Conservation (phyloP, 306 rosid species). For the Delonix regia region DNA sequence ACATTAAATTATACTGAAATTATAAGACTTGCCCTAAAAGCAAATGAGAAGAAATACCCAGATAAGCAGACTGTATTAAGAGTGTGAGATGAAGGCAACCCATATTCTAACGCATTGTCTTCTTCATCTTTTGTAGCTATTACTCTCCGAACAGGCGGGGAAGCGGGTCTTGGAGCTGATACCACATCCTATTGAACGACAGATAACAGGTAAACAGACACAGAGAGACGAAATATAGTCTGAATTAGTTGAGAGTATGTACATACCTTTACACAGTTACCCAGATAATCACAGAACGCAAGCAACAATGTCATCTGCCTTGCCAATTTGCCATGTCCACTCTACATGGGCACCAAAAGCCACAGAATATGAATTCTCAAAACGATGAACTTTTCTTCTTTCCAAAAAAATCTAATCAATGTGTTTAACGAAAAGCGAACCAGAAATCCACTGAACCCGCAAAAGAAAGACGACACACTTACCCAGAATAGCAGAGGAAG, state of each 20-base stretch:
- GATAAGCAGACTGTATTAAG: slow-evolving; percentile 94
- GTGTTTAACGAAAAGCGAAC: background rate
- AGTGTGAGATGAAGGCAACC: slow-evolving; percentile 96
- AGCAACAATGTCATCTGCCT: slow-evolving; percentile 94
- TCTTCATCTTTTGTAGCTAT: slow-evolving; percentile 91
- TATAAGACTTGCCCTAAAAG: slow-evolving; percentile 17
- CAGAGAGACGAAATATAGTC: background rate
- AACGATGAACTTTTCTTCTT: too few species aligned
- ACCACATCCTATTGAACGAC: slow-evolving; percentile 66
- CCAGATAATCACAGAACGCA: slow-evolving; percentile 90
- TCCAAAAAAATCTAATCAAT: background rate
- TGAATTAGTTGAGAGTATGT: slow-evolving; percentile 17
- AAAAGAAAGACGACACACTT: slow-evolving; percentile 6
- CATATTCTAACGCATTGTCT: slow-evolving; percentile 93
- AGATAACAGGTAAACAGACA: slow-evolving; percentile 13
- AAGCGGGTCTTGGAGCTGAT: slow-evolving; percentile 95
- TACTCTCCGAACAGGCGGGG: slow-evolving; percentile 87
- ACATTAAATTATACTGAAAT: background rate
- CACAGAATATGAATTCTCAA: slow-evolving; percentile 2
- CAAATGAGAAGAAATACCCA: slow-evolving; percentile 61
- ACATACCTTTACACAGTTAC: slow-evolving; percentile 81
- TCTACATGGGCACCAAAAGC: slow-evolving; percentile 55
- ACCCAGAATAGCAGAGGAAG: slow-evolving; percentile 96
- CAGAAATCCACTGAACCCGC: background rate
- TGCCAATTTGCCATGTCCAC: slow-evolving; percentile 96